Base-by-base conservation (phyloP, 148 eudicot species). In the Heliosperma pusillum region DNA sequence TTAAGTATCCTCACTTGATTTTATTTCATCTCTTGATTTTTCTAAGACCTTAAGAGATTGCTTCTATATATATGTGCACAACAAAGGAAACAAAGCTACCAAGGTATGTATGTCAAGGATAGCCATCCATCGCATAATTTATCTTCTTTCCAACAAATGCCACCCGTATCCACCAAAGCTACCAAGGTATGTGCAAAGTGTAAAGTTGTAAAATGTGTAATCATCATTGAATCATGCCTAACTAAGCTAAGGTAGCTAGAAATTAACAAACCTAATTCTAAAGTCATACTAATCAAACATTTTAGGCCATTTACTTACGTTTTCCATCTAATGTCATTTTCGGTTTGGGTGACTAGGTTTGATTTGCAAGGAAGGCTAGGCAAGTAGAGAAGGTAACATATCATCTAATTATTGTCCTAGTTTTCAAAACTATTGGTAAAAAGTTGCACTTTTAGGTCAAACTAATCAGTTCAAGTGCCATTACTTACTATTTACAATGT, bases 361-460 rank as follows among this genome's bases (percentile, higher is more conserved):
- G 71, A 45, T 53, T 44, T 57, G 56, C 16, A 60, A 71, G 82
- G 12, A 17, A 80, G 74, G 72, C 53, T 56, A 76, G 74, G 72
- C 53, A 64, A 76, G 76, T 55, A 80, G 56, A 70, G 75, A 72
- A 75, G 67, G 72, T 65, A 62, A 16, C 30, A 63, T 69, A 62
- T 20, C 50, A 64, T 53, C 45, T 10, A 45, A 56, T 63, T 71
- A 61, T 15, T 53, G 68, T 45, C 78, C 65, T 70, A 30, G 9
- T 74, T 74, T 75, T 69, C 78, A 75, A 80, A 70, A 29, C 15
- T 42, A 47, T 75, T 12, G 79, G 79, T 70, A 71, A 70, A 80
- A 80, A 71, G 82, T 80, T 64, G 13, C 36, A 5, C 24, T 56
- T 17, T 66, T 26, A 76, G 61, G 62, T 76, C 79, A 71, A 80